A percentile compares a stretch with the other conserved stretches of the same genome.
These are phyloP conservation scores for Ophiorrhiza pumila DNA, from an alignment of 257 asterid species.

Conservation along the genomic window DNA sequence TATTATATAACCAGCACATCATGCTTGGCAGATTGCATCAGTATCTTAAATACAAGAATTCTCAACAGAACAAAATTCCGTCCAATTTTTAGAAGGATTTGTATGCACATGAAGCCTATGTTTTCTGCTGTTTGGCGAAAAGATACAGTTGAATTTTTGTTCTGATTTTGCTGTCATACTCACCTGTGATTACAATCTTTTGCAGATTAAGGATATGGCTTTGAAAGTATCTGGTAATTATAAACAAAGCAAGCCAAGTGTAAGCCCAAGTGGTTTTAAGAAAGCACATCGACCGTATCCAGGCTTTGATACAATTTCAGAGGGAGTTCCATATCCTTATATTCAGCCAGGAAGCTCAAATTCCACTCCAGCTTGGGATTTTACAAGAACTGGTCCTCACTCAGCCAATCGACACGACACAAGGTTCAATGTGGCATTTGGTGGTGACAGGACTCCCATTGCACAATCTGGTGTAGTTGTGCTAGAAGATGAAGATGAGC, in stretches of 20 bases:
- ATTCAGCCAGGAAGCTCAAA: conserved; percentile 67
- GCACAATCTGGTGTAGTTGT: conserved; percentile 47
- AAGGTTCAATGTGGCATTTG: conserved; percentile 34
- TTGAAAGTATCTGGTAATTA: conserved; percentile 70
- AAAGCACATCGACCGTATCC: conserved; percentile 58
- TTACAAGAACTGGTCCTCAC: conserved; percentile 36
- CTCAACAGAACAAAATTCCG: too few relatives aligned
- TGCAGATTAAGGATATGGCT: conserved; percentile 92
- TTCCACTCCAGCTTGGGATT: conserved; percentile 86
- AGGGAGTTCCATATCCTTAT: conserved; percentile 56
- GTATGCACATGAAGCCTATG: neutral
- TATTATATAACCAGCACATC: too few relatives aligned
- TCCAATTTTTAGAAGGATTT: too few relatives aligned
- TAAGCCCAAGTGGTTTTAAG: conserved; percentile 43
- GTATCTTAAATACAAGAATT: too few relatives aligned
- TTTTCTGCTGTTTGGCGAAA: too few relatives aligned
- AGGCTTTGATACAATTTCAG: conserved; percentile 61
- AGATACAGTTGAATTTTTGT: too few relatives aligned
- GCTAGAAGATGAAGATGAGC: conserved; percentile 56
- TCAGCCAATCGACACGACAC: conserved; percentile 36
- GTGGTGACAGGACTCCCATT: conserved; percentile 36
- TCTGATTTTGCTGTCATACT: neutral
- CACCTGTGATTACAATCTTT: neutral
- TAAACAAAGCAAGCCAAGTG: conserved; percentile 60
- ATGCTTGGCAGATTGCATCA: too few relatives aligned